A percentile compares a stretch with the other conserved stretches of the same genome.
Conservation (phyloP, 1,284 basidiomycete genomes). For the Bjerkandera adusta region DNA sequence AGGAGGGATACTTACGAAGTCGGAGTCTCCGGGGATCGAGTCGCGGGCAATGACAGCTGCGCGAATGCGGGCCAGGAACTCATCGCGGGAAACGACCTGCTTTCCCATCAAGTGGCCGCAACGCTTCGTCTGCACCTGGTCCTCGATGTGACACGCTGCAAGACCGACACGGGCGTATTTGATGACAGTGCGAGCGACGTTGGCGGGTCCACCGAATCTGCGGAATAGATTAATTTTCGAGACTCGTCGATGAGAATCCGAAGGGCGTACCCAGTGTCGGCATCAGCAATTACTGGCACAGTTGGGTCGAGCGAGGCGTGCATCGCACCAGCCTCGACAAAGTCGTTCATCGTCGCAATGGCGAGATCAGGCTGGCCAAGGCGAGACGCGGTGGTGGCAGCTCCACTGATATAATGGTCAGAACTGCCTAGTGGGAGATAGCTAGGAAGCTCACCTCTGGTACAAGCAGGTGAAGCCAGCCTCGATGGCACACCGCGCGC, state of each 20-base stretch:
- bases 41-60: conserved; percentile 75
- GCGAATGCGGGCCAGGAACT: conserved; percentile 73
- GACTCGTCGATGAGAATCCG: not conserved
- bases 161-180: conserved; percentile 73
- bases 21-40: conserved; percentile 67
- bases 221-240: not conserved
- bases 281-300: conserved; percentile 76
- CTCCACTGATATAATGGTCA: conserved; percentile 44
- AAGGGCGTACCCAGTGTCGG: conserved; percentile 63
- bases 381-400: conserved; percentile 74
- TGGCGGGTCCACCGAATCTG: conserved; percentile 75
- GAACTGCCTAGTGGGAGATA: not conserved
- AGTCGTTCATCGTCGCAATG: conserved; percentile 80
- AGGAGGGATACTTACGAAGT: conserved; percentile 54
- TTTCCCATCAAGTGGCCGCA: conserved; percentile 83
- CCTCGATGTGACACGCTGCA: conserved; percentile 79
- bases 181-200: conserved; percentile 73
- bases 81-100: conserved; percentile 75
- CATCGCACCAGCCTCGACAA: conserved; percentile 47
- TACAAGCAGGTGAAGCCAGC: conserved; percentile 76
- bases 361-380: conserved; percentile 79
- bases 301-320: conserved; percentile 40
- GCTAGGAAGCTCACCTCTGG: conserved; percentile 46
- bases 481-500: conserved; percentile 74
- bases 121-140: conserved; percentile 82